Base-by-base conservation (phyloP, 2,329 filamentous ascomycete genomes). In the Calonectria pseudoturangicola region DNA sequence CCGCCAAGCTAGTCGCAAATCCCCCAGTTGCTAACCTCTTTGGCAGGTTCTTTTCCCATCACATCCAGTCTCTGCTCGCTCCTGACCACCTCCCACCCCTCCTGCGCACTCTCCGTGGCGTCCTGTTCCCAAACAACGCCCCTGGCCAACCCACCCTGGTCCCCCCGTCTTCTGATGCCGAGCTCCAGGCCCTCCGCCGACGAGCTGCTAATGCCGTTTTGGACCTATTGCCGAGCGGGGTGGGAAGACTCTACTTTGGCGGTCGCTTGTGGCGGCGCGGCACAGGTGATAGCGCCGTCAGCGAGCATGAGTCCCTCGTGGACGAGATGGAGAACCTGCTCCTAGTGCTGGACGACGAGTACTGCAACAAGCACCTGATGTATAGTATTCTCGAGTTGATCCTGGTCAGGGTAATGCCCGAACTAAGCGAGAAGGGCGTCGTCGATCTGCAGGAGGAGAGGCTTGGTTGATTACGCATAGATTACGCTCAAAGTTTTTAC, bases 301-400 rank as follows among this genome's bases (percentile, higher is more conserved):
- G 76, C 33, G 76, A 79, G 43, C 77, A 80, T 66, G 84, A 86
- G 74, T 85, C 84, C 62, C 86, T 92, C 71, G 84, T 91, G 54
- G 83, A 86, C 73, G 89, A 93, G 77, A 89, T 95, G 75, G 91
- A 92, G 80, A 85, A 90, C 30, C 86, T 95, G 56, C 87, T 98
- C 58, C 91, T 93, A 78, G 87, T 96, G 45, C 93, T 98, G 76
- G 91, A 90, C 18, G 95, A 98, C 84, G 88, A 90, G 65, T 98
- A 98, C 85, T 93, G 95, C 85, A 99, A 99, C 85, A 97, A 96
- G 86, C 95, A 98, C 85, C 86, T 98, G 39, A 87, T 98, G 77
- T 98, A 98, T 81, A 89, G 91, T 54, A 88, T 97, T 60, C 85
- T 98, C 41, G 97, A 99, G 85, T 85, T 96, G 71, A 82, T 98